These are phyloP conservation scores for Syzygium jambos DNA, from an alignment of 345 rosid genomes.

Conservation along the genomic window DNA sequence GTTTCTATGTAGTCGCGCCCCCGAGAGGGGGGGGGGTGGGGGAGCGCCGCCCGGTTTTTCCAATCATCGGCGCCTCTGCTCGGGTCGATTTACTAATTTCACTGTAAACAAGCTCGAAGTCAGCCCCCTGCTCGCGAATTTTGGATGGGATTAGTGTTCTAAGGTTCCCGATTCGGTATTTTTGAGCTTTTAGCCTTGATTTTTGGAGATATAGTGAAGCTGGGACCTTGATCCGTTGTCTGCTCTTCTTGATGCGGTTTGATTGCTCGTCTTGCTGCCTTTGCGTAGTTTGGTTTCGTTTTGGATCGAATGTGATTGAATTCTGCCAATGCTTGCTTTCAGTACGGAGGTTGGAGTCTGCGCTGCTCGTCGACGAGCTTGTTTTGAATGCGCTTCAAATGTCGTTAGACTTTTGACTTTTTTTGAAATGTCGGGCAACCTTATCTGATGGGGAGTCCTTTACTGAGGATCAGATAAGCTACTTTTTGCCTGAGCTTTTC, in stretches of 20 bases:
- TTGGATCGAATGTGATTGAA: slow-evolving; percentile 7
- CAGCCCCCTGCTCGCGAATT: slow-evolving; percentile 11
- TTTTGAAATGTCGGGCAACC: background rate
- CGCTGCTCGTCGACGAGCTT: background rate
- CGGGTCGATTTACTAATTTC: slow-evolving; percentile 10
- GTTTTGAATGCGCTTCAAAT: background rate
- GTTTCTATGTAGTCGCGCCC: slow-evolving; percentile 1
- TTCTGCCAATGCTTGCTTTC: background rate
- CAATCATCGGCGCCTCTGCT: slow-evolving; percentile 10
- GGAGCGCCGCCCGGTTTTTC: slow-evolving; percentile 10
- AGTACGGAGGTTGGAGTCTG: background rate
- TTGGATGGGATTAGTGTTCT: slow-evolving; percentile 5
- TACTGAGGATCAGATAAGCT: background rate
- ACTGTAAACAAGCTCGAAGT: slow-evolving; percentile 4
- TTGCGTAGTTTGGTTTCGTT: slow-evolving; percentile 3
- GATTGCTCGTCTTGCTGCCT: background rate
- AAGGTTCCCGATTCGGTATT: slow-evolving; percentile 25
- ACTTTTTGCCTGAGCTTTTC: background rate
- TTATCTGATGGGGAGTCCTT: background rate
- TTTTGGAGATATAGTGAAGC: slow-evolving; percentile 14
- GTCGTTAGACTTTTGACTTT: background rate
- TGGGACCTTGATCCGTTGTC: slow-evolving; percentile 46
- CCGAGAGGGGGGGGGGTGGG: background rate
- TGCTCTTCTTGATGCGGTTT: slow-evolving; percentile 16
- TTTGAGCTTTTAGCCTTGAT: slow-evolving; percentile 25